Conservation (phyloP, 441 rosid genomes). For the Mallotus repandus region DNA sequence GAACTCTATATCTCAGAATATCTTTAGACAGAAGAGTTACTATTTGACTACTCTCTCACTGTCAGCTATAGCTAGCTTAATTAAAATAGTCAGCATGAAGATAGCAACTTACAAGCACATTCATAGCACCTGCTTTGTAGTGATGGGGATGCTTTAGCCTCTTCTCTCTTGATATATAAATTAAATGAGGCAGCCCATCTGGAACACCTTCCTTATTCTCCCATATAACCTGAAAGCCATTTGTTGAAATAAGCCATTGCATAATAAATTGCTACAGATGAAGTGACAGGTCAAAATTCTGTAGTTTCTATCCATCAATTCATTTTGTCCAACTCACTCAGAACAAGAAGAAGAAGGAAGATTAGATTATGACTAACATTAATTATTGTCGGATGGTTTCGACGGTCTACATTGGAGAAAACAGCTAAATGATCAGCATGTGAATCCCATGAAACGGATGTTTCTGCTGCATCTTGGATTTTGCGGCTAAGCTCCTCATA, state of each 20-base stretch:
- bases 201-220: constrained; percentile 42
- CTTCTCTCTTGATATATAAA: constrained; percentile 74
- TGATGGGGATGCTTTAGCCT: constrained; percentile 46
- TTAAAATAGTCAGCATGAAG: background rate
- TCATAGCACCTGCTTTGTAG: constrained; percentile 91
- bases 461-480: constrained; percentile 37
- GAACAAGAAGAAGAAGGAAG: background rate
- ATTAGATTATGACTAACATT: constrained; percentile 38
- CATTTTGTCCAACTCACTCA: too few species aligned
- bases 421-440: constrained; percentile 34
- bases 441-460: constrained; percentile 18
- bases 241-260: too few species aligned
- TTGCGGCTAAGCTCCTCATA: constrained; percentile 47
- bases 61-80: too few species aligned
- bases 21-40: too few species aligned
- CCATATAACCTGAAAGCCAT: constrained; percentile 41
- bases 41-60: too few species aligned
- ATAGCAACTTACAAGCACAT: constrained; percentile 46
- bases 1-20: too few species aligned
- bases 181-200: constrained; percentile 49
- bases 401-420: constrained; percentile 39
- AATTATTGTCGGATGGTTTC: constrained; percentile 57
- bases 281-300: too few species aligned
- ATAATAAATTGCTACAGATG: too few species aligned
- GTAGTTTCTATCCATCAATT: too few species aligned